phyloP scores from a whole-genome alignment of 2,329 filamentous ascomycete genomes.

The Fusarium odoratissimum region DNA sequence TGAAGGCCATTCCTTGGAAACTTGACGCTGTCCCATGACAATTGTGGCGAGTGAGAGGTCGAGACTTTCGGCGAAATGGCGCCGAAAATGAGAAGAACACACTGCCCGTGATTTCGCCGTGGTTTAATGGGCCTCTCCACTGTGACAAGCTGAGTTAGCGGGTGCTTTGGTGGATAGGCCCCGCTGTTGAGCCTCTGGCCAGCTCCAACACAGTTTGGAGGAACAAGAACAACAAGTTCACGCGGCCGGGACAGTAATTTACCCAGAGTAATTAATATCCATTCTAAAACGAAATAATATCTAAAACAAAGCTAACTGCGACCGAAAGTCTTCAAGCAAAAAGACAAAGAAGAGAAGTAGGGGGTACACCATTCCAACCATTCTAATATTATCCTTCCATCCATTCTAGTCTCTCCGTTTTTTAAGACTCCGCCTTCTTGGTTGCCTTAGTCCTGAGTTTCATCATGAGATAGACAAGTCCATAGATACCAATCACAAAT shows the following conservation, averaged over 20 bases:
- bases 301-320: neutral
- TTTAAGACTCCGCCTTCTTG: conserved; percentile 57
- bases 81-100: neutral
- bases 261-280: neutral
- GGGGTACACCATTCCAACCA: neutral
- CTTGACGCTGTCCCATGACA: no score
- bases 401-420: no score
- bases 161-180: fast-evolving
- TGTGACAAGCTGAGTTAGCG: neutral
- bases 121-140: neutral
- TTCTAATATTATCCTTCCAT: neutral
- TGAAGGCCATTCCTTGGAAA: fast-evolving
- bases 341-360: neutral
- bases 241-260: no score
- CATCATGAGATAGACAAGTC: conserved; percentile 58
- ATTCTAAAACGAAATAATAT: neutral
- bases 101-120: fast-evolving
- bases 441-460: conserved; percentile 61
- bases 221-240: no score
- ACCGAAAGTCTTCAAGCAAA: neutral
- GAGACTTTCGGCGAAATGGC: neutral
- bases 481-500: conserved; percentile 66
- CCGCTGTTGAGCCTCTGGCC: no score
- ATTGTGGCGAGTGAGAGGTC: neutral
- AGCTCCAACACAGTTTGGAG: no score